Conservation (phyloP, 2,329 filamentous ascomycete genomes). For the Cryphonectria radicalis region DNA sequence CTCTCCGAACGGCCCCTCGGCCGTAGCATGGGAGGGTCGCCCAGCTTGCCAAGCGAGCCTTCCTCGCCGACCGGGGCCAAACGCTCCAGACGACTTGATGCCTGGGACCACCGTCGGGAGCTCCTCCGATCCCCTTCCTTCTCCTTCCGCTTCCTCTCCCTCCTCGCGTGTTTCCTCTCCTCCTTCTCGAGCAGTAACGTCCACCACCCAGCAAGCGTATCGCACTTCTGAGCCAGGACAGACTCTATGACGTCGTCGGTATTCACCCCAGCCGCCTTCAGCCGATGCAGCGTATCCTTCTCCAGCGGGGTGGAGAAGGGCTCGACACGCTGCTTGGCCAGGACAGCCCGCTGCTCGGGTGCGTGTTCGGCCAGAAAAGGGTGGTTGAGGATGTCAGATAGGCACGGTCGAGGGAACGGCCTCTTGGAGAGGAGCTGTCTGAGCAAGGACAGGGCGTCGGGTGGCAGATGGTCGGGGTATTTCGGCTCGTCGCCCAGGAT, state of each 20-base stretch:
- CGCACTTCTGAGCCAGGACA: constrained; percentile 86
- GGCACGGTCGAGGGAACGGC: constrained; percentile 77
- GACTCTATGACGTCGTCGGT: constrained; percentile 95
- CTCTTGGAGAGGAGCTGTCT: constrained; percentile 86
- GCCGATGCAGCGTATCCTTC: constrained; percentile 87
- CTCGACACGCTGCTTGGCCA: constrained; percentile 78
- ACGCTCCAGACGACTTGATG: constrained; percentile 83
- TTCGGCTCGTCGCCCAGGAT: constrained; percentile 86
- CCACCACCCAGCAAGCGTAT: constrained; percentile 95
- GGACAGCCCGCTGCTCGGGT: constrained; percentile 83
- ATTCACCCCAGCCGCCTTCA: constrained; percentile 92
- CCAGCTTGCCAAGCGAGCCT: constrained; percentile 53
- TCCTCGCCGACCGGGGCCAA: constrained; percentile 84
- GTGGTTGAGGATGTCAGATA: constrained; percentile 85
- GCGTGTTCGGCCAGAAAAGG: constrained; percentile 88
- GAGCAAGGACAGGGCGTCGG: constrained; percentile 77
- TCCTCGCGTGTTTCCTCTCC: constrained; percentile 78
- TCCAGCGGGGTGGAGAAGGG: constrained; percentile 87
- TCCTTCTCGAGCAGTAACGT: constrained; percentile 93
- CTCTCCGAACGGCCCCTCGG: constrained; percentile 79
- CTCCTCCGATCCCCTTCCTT: constrained; percentile 80
- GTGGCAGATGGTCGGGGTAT: constrained; percentile 79
- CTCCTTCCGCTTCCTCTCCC: constrained; percentile 82
- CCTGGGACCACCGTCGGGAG: constrained; percentile 81
- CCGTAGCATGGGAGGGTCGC: constrained; percentile 59